Percentiles rank a stretch among this genome's conserved stretches.
Conservation (phyloP, 768 basidiomycete genomes). For the Kwoniella mangroviensis region DNA sequence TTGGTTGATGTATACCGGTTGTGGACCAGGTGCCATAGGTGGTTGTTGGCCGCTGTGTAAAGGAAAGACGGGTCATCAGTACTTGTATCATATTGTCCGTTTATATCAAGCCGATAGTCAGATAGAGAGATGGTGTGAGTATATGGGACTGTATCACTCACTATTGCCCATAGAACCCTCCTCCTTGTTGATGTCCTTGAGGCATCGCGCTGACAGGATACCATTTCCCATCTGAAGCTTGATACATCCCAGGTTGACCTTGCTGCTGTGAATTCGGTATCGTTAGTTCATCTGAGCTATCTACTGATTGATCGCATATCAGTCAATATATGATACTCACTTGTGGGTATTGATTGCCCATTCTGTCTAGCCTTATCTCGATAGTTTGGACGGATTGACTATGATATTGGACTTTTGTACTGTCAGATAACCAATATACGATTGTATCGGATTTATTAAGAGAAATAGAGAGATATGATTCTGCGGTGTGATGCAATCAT, state of each 20-base stretch:
- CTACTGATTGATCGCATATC: neutral
- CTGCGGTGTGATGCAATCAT: no score
- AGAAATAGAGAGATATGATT: no score
- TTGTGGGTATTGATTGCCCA: slow-evolving; percentile 18
- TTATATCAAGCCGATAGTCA: neutral
- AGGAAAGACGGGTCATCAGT: neutral
- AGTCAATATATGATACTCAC: slow-evolving; percentile 1
- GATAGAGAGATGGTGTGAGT: neutral
- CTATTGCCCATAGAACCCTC: slow-evolving; percentile 6
- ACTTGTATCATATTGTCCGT: neutral
- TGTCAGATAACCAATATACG: no score
- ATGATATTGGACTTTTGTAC: neutral
- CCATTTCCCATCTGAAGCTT: slow-evolving; percentile 45
- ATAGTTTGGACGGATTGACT: neutral
- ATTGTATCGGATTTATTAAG: no score
- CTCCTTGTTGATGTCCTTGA: slow-evolving; percentile 14
- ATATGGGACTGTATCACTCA: neutral
- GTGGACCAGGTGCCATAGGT: slow-evolving; percentile 20
- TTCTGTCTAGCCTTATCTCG: neutral
- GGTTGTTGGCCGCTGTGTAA: slow-evolving; percentile 24
- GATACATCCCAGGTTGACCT: slow-evolving; percentile 32
- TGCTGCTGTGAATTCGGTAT: neutral
- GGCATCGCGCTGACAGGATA: slow-evolving; percentile 34
- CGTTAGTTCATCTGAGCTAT: neutral
- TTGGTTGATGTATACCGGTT: slow-evolving; percentile 22